phyloP scores from a whole-genome alignment of 2,329 filamentous ascomycete genomes.

The Venturia oleaginea region DNA sequence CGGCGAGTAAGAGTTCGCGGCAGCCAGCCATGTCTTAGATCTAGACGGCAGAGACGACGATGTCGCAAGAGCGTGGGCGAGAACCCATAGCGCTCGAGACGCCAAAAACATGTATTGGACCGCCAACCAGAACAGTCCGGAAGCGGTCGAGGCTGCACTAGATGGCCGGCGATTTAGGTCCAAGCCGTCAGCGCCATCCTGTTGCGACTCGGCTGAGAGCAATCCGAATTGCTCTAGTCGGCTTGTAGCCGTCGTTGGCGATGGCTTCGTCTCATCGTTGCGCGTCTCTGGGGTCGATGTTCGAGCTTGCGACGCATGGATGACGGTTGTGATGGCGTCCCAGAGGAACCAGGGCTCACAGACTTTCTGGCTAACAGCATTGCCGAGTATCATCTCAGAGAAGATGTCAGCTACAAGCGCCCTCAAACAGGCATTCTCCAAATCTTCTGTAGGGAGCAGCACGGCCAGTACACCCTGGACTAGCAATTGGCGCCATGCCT shows the following conservation, averaged over 20 bases:
- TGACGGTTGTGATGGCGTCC: constrained; percentile 69
- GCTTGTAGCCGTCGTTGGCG: constrained; percentile 23
- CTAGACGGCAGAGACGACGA: constrained; percentile 59
- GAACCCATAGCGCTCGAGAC: constrained; percentile 56
- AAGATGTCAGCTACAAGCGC: constrained; percentile 79
- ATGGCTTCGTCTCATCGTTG: constrained; percentile 22
- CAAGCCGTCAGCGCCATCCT: constrained; percentile 17
- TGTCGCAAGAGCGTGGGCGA: constrained; percentile 55
- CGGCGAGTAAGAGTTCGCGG: constrained; percentile 3
- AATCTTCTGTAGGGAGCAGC: constrained; percentile 82
- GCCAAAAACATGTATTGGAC: constrained; percentile 42
- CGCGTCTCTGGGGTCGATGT: constrained; percentile 24
- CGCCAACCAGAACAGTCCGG: constrained; percentile 44
- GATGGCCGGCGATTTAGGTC: constrained; percentile 3
- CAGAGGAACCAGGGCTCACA: constrained; percentile 85
- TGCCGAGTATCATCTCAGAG: constrained; percentile 81
- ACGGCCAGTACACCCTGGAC: constrained; percentile 73
- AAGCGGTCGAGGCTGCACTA: constrained; percentile 15
- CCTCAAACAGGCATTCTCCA: constrained; percentile 78
- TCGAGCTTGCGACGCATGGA: constrained; percentile 37
- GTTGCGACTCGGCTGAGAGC: constrained; percentile 28
- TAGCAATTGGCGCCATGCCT: constrained; percentile 77
- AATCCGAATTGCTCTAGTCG: constrained; percentile 50
- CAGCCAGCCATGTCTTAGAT: constrained; percentile 23
- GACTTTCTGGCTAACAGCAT: constrained; percentile 67